A percentile compares a stretch with the other conserved stretches of the same genome.
Evolutionary conservation across 2,329 filamentous ascomycete species (phyloP).

Genomic region (Xylaria sp.): DNA sequence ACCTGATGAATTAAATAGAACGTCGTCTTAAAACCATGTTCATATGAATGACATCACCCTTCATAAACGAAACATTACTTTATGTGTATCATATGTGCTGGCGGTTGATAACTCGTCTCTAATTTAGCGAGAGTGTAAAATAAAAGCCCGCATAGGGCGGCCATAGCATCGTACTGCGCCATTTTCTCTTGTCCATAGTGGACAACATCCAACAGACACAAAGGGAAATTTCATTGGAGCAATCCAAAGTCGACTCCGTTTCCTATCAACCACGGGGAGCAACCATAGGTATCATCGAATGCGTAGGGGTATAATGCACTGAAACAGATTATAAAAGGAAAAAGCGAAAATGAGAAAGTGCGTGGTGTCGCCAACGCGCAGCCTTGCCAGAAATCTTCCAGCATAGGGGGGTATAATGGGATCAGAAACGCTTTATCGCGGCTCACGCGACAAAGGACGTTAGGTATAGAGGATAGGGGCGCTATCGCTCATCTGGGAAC

Average conservation of each 20-base stretch:
- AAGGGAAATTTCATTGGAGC: conserved; percentile 29
- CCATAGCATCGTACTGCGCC: conserved; percentile 32
- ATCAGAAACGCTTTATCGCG: conserved; percentile 38
- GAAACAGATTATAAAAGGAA: conserved; percentile 25
- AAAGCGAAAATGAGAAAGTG: background rate
- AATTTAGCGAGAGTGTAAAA: conserved; percentile 6
- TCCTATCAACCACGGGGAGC: conserved; percentile 24
- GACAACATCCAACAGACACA: conserved; percentile 34
- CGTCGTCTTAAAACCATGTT: background rate
- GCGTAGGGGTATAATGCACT: conserved; percentile 49
- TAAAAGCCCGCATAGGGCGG: conserved; percentile 4
- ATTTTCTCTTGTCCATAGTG: conserved; percentile 20
- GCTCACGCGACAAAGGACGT: conserved; percentile 35
- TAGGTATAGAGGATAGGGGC: background rate
- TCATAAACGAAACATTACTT: conserved; percentile 25
- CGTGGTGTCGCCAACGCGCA: conserved; percentile 21
- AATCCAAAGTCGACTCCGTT: conserved; percentile 38
- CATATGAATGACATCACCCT: background rate
- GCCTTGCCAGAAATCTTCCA: conserved; percentile 27
- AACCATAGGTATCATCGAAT: conserved; percentile 38
- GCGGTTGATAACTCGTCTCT: conserved; percentile 14
- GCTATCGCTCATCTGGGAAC: background rate
- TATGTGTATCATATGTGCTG: conserved; percentile 26
- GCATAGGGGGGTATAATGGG: conserved; percentile 32
- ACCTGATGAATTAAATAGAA: background rate